Conservation (phyloP, 106 monocot genomes). For the Dendrobium catenatum region DNA sequence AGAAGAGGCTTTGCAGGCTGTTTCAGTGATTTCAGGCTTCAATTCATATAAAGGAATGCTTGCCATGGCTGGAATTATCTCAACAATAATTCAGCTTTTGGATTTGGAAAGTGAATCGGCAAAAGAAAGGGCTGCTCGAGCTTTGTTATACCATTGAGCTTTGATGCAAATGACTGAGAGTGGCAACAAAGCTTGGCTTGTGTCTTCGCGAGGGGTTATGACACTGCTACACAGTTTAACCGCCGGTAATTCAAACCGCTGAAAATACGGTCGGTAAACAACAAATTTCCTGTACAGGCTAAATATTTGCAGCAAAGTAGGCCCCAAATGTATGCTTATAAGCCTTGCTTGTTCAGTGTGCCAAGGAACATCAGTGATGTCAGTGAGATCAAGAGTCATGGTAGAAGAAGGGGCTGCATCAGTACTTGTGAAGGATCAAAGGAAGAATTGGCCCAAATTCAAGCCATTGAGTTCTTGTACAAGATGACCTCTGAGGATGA, state of each 20-base stretch:
- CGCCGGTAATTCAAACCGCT: too few species aligned
- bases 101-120: conserved; percentile 26
- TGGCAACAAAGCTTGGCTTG: conserved; percentile 55
- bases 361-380: conserved; percentile 60
- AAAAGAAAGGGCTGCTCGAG: conserved; percentile 33
- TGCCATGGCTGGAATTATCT: conserved; percentile 21
- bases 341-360: conserved; percentile 20
- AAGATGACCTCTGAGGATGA: conserved; percentile 18
- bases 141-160: background rate
- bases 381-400: conserved; percentile 70
- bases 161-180: conserved; percentile 50
- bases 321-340: conserved; percentile 19
- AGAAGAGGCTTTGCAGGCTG: conserved; percentile 17
- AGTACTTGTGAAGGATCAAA: conserved; percentile 39
- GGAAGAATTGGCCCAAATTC: conserved; percentile 21
- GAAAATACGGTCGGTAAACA: too few species aligned
- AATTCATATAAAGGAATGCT: conserved; percentile 26
- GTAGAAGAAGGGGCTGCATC: conserved; percentile 44
- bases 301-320: conserved; percentile 17
- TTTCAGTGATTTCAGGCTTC: conserved; percentile 20
- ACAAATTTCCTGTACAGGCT: too few species aligned
- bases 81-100: conserved; percentile 23
- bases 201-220: too few species aligned
- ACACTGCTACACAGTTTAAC: too few species aligned
- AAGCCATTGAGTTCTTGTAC: conserved; percentile 40